Conservation (phyloP, 2,329 filamentous ascomycete genomes). For the Stachybotrys chartarum region DNA sequence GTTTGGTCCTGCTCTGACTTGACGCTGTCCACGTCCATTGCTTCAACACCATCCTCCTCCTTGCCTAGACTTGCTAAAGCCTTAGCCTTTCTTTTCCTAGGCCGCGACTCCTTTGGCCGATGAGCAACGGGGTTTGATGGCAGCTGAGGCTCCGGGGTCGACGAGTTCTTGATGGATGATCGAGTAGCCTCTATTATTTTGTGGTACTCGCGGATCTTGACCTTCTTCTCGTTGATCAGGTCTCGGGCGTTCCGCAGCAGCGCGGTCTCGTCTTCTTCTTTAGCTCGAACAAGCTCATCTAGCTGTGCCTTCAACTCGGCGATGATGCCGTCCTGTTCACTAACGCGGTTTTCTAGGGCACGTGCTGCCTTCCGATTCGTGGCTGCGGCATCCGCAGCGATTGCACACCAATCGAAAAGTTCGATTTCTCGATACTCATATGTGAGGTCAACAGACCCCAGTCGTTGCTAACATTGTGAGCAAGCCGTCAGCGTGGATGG, state of each 20-base stretch:
- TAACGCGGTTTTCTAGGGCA: conserved; percentile 31
- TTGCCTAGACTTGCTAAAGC: conserved; percentile 30
- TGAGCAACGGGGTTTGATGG: background rate
- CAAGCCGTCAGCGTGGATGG: background rate
- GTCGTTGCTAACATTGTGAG: conserved; percentile 46
- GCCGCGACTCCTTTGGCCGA: conserved; percentile 26
- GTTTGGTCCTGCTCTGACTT: conserved; percentile 28
- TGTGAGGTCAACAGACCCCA: conserved; percentile 57
- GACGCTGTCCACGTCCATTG: conserved; percentile 41
- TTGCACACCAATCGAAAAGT: conserved; percentile 63
- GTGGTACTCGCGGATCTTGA: conserved; percentile 70
- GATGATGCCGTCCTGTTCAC: conserved; percentile 47
- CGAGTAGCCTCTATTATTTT: conserved; percentile 38
- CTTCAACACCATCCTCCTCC: conserved; percentile 37
- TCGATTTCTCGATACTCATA: conserved; percentile 53
- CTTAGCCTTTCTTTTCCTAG: conserved; percentile 43
- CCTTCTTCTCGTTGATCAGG: conserved; percentile 72
- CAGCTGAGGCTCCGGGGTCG: conserved; percentile 15
- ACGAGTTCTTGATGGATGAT: background rate
- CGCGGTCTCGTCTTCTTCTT: conserved; percentile 58
- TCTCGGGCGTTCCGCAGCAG: conserved; percentile 63
- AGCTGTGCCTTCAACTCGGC: conserved; percentile 54
- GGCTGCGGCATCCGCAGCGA: conserved; percentile 42
- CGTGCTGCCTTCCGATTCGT: conserved; percentile 35
- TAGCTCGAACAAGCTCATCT: conserved; percentile 58